phyloP scores from a whole-genome alignment of 441 rosid genomes.

The Geranium incanum region DNA sequence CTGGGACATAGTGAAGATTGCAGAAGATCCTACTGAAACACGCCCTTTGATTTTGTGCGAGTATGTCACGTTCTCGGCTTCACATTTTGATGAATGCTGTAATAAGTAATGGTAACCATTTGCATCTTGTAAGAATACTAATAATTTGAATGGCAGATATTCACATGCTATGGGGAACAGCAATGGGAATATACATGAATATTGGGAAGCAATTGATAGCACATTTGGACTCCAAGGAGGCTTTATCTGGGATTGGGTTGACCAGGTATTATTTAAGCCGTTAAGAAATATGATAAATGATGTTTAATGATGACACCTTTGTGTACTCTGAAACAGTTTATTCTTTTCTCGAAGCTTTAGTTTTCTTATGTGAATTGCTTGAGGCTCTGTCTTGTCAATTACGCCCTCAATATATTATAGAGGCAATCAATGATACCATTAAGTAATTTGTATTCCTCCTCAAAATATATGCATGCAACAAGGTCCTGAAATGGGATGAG shows the following conservation, averaged over 20 bases:
- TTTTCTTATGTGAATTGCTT: background rate
- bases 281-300: conserved; percentile 9
- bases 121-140: conserved; percentile 18
- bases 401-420: background rate
- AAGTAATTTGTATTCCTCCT: background rate
- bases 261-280: conserved; percentile 52
- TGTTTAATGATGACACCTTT: conserved; percentile 10
- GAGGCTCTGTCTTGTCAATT: background rate
- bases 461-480: background rate
- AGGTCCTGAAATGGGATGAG: background rate
- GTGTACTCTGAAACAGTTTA: background rate
- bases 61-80: conserved; percentile 15
- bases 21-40: conserved; percentile 69
- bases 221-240: conserved; percentile 99
- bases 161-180: conserved; percentile 99
- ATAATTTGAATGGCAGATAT: conserved; percentile 52
- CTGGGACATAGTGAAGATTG: conserved; percentile 92
- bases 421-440: background rate
- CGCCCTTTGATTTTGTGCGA: conserved; percentile 98
- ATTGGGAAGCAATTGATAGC: conserved; percentile 92
- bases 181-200: conserved; percentile 73
- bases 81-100: conserved; percentile 11
- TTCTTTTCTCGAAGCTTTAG: background rate
- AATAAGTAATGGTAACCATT: conserved; percentile 1
- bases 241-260: conserved; percentile 99